Evolutionary conservation across 2,329 filamentous ascomycete genomes (phyloP), one percentile per base, ranked within the genome.

Genomic region (Alternaria dauci): DNA sequence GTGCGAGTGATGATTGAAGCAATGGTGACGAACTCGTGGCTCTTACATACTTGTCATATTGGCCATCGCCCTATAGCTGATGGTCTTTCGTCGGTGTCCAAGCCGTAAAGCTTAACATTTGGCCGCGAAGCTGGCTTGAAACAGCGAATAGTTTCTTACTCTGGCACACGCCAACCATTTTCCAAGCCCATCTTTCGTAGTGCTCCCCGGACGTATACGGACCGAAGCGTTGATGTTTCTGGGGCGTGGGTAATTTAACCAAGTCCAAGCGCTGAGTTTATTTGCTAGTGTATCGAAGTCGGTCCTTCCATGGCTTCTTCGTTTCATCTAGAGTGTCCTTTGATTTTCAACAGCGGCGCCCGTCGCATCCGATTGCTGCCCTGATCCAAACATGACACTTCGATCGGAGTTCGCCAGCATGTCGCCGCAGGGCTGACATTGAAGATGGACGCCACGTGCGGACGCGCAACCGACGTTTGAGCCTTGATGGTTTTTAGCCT

Each of bases 81-180:
- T 53, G 57, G 58, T 42, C 14, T 50, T 56, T 57, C 47, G 43
- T 59, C 52, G 55, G 42, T 43, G 60, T 25, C 48, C 59, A 44
- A 43, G 57, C 39, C 43, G 32, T 11, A 36, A 54, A 43, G 39
- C 55, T 59, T 55, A 34, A 64, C 48, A 64, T 64, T 64, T 64
- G 52, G 47, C 62, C 62, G 62, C 30, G 32, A 28, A 23, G 47
- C 26, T 46, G 43, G 20, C 32, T 44, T 25, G 34, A 62, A 46
- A 39, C 55, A 39, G 41, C 60, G 30, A 56, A 52, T 53, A 32
- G 44, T 14, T 28, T 8, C 26, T 11, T 26, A 23, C n/a, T 18
- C 11, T 20, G 7, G 51, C 28, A 25, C 18, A 43, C 36, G 50
- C 34, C 42, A 30, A 25, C 20, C 18, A 32, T 25, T 28, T n/a